Base-by-base conservation (phyloP, 352 stramenopile species). In the Pythium plurisporium region DNA sequence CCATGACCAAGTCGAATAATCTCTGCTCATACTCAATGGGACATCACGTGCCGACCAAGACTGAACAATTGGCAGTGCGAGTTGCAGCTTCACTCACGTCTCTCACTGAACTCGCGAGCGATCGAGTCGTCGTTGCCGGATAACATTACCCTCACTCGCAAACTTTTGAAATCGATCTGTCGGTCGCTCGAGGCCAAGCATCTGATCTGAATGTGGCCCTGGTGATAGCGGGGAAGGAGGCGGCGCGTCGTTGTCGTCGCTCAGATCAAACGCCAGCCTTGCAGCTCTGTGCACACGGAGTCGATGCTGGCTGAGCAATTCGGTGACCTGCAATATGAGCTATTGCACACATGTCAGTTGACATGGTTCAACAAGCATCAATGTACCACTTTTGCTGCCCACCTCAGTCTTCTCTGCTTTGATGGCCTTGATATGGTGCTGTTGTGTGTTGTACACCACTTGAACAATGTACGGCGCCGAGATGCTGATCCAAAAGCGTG, bases 321-420 rank as follows among this genome's bases (percentile, higher is more conserved):
- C 73, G 0, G 76, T 89, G 62, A 89, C 72, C 33, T 74, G 61
- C 19, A 91, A 58, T 27, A 91, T 69, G 0, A 70, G 41, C 63
- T 70, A 43, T 3, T 11, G 27, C 29, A 23, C 20, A 26, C n/a
- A 41, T 12, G 26, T 29, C n/a, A 47, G 27, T 30, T n/a, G n/a
- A n/a, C n/a, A n/a, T n/a, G n/a, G n/a, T n/a, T n/a, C n/a, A n/a
- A n/a, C n/a, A n/a, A n/a, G n/a, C n/a, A 20, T 14, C 6, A 52
- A 26, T 15, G 31, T 5, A 9, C 12, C 11, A 54, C 38, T 3
- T 5, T 20, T 30, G 17, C 12, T 22, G 5, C 4, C 43, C 19
- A 65, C 82, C 76, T 87, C 73, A 9, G 82, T 92, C 31, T 90
- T 90, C 46, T 92, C 82, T 1, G 58, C 62, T 62, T 88, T 72